These are phyloP conservation scores for Trichosanthes cucumerina DNA, from an alignment of 306 rosid species.

Conservation along the genomic window DNA sequence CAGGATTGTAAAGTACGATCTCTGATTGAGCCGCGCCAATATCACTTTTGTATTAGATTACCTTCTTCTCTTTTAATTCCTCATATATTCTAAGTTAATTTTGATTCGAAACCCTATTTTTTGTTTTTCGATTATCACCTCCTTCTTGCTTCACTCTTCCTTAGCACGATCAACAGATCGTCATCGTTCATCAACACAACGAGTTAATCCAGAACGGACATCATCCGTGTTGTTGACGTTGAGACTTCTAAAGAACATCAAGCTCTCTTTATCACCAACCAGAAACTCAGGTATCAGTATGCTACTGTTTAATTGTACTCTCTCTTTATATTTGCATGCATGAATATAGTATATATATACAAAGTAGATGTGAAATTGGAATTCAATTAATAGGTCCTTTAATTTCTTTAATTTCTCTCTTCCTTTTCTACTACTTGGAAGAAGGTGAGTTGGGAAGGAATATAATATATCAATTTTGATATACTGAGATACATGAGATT, in stretches of 20 bases:
- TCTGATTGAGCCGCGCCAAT: constrained; percentile 99
- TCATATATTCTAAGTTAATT: neutral
- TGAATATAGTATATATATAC: neutral
- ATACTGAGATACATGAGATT: neutral
- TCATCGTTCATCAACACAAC: neutral
- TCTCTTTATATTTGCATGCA: neutral
- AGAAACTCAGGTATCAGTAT: neutral
- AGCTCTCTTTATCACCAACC: neutral
- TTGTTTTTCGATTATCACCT: neutral
- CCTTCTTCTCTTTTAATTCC: neutral
- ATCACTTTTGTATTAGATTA: constrained; percentile 51
- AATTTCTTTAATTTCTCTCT: neutral
- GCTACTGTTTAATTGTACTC: neutral
- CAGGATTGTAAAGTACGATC: constrained; percentile 56
- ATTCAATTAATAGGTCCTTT: neutral
- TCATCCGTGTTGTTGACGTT: neutral
- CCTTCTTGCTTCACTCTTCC: no score
- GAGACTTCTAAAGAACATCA: neutral
- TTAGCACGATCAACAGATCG: neutral
- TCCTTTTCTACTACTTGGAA: neutral
- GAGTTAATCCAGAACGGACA: neutral
- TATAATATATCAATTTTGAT: neutral
- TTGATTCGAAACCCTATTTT: neutral
- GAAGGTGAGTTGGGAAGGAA: neutral
- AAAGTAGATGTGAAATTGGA: neutral